A percentile compares a stretch with the other conserved stretches of the same genome.
Evolutionary conservation across 768 basidiomycete genomes (phyloP).

Genomic region (Pisolithus tinctorius): DNA sequence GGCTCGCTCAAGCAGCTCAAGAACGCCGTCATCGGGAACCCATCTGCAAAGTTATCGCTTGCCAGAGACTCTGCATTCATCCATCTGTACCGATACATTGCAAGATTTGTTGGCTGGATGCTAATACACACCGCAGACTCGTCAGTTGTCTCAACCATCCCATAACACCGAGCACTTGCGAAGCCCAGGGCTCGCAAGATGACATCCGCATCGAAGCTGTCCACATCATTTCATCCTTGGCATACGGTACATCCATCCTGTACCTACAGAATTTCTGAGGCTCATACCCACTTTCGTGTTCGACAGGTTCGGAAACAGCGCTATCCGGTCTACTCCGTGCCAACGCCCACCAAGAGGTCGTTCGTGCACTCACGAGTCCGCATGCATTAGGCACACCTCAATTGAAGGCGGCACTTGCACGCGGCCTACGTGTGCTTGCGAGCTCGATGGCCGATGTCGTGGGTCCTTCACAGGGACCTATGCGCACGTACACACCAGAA

Average conservation of each 20-base stretch:
- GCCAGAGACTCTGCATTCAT: conserved; percentile 53
- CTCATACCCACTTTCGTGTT: no score
- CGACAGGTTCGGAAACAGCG: conserved; percentile 53
- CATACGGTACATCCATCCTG: conserved; percentile 44
- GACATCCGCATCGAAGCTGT: conserved; percentile 67
- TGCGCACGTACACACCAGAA: conserved; percentile 30
- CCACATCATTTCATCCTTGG: conserved; percentile 65
- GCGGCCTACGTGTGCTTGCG: conserved; percentile 56
- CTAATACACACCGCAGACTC: conserved; percentile 34
- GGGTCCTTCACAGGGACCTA: conserved; percentile 64
- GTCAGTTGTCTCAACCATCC: conserved; percentile 51
- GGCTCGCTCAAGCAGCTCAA: conserved; percentile 56
- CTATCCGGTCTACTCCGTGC: conserved; percentile 49
- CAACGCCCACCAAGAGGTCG: conserved; percentile 52
- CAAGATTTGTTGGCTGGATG: background rate
- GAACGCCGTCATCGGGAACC: conserved; percentile 76
- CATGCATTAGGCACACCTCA: conserved; percentile 25
- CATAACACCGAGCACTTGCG: conserved; percentile 22
- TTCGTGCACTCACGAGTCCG: conserved; percentile 52
- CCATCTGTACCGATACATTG: conserved; percentile 34
- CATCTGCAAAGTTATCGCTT: conserved; percentile 56
- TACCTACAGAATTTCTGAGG: background rate
- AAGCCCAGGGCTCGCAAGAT: conserved; percentile 34
- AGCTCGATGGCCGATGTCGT: conserved; percentile 58
- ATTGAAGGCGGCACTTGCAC: conserved; percentile 52